A percentile compares a stretch with the other conserved stretches of the same genome.
Evolutionary conservation across 1,139 yeast genomes (phyloP).

Genomic region (Ogataea hybrid): DNA sequence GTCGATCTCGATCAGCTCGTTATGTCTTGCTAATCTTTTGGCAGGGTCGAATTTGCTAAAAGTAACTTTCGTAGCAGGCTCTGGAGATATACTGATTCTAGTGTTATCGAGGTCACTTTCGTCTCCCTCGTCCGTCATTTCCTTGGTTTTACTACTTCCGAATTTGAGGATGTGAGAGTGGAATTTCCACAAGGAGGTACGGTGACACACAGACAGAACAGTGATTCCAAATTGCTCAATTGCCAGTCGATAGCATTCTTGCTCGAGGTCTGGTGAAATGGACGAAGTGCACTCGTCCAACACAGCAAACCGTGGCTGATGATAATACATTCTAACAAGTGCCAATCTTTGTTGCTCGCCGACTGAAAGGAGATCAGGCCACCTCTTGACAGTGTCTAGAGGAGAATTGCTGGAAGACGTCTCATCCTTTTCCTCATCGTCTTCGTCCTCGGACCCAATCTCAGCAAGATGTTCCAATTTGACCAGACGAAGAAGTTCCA

Average conservation of each 20-base stretch:
- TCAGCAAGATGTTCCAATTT: conserved; percentile 55
- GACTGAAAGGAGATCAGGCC: conserved; percentile 86
- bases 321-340: conserved; percentile 89
- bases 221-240: conserved; percentile 72
- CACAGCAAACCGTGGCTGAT: conserved; percentile 89
- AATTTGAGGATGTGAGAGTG: conserved; percentile 81
- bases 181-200: conserved; percentile 92
- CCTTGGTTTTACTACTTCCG: conserved; percentile 12
- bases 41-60: conserved; percentile 32
- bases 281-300: conserved; percentile 96
- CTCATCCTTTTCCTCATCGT: conserved; percentile 13
- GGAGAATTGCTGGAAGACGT: conserved; percentile 34
- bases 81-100: conserved; percentile 4
- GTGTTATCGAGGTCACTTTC: not conserved
- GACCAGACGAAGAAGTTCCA: conserved; percentile 57
- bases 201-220: conserved; percentile 84
- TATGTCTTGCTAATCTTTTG: conserved; percentile 30
- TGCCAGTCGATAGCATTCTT: conserved; percentile 84
- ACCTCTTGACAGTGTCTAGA: conserved; percentile 69
- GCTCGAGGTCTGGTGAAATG: conserved; percentile 88
- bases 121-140: conserved; percentile 3
- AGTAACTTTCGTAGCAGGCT: conserved; percentile 20
- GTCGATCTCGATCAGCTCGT: conserved; percentile 31
- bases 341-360: conserved; percentile 95
- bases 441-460: conserved; percentile 13